These are phyloP conservation scores for Dipodascopsis tothii DNA, from an alignment of 805 yeast genomes.

Conservation along the genomic window DNA sequence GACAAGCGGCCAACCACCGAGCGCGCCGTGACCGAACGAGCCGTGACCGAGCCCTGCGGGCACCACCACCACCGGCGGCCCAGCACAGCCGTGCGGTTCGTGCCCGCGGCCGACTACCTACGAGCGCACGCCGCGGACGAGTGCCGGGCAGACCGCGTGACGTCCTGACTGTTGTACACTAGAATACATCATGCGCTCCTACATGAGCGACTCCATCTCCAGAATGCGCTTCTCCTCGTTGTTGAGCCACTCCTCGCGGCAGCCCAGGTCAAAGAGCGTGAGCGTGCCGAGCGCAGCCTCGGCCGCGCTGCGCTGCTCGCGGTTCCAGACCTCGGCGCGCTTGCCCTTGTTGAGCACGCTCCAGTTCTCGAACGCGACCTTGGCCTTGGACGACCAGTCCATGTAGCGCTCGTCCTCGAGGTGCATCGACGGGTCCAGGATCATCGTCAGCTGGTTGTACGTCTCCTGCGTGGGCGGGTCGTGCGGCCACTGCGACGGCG, in stretches of 20 bases:
- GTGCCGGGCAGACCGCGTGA: too few species aligned
- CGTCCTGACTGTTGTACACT: too few species aligned
- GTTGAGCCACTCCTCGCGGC: conserved; percentile 38
- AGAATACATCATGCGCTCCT: conserved; percentile 1
- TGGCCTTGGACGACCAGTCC: conserved; percentile 35
- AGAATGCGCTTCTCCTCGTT: conserved; percentile 26
- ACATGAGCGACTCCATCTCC: conserved; percentile 11
- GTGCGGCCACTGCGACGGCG: conserved; percentile 41
- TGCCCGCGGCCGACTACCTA: conserved; percentile 4
- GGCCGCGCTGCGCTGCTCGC: conserved; percentile 40
- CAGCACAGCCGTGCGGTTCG: conserved; percentile 27
- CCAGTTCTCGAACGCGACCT: conserved; percentile 45
- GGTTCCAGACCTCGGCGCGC: conserved; percentile 39
- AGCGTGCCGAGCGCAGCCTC: conserved; percentile 38
- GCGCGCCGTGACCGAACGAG: background rate
- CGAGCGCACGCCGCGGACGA: too few species aligned
- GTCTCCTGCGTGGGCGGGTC: conserved; percentile 47
- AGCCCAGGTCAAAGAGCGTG: conserved; percentile 40
- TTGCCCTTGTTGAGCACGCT: conserved; percentile 31
- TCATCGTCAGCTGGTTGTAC: conserved; percentile 32
- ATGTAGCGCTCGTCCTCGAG: conserved; percentile 24
- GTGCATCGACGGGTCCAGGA: conserved; percentile 23
- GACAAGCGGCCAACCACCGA: background rate
- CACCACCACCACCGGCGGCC: conserved; percentile 29
- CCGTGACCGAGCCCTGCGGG: conserved; percentile 12